Base-by-base conservation (phyloP, 2,329 filamentous ascomycete species). In the Sporothrix pallida region DNA sequence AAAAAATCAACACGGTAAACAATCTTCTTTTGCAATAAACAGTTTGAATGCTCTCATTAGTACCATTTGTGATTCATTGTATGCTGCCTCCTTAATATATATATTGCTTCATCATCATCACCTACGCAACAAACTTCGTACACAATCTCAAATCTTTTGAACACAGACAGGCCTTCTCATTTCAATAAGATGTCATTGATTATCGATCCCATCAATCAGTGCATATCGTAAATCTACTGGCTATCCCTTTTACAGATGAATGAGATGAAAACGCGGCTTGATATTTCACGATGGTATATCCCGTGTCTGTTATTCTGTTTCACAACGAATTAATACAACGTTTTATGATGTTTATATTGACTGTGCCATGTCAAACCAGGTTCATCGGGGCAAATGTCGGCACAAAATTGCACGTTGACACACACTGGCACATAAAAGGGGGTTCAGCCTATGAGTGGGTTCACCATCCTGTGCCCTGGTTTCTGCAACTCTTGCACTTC, bases 261-360 rank as follows among this genome's bases (percentile, higher is more conserved):
- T 65, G 17, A 23, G 17, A 65, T 23, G n/a, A 42, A 44, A 46
- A 44, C 60, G 46, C 60, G 60, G 60, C 60, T 23, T 46, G 37
- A 65, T 65, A 46, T n/a, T 46, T 23, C n/a, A 65, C 37, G 42
- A 65, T 44, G 60, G 3, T 46, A 46, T 46, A 46, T 20, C 37
- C 60, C 60, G 37, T n/a, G 17, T 23, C 37, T 65, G n/a, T 10
- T 23, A 46, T 46, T 65, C 46, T n/a, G 42, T 46, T 65, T 65
- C 60, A 23, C 8, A 12, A 12, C 20, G 44, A 13, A 46, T 7
- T 23, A 10, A 46, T 23, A 42, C n/a, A 63, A 17, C 60, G 13
- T 20, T 20, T 20, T 54, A 48, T 54, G 9, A 9, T 5, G 7
- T 44, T 20, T 37, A 65, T 13, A 44, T 46, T 46, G 17, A 4